Base-by-base conservation (phyloP, 2,329 filamentous ascomycete genomes). In the Diaporthe sp. region DNA sequence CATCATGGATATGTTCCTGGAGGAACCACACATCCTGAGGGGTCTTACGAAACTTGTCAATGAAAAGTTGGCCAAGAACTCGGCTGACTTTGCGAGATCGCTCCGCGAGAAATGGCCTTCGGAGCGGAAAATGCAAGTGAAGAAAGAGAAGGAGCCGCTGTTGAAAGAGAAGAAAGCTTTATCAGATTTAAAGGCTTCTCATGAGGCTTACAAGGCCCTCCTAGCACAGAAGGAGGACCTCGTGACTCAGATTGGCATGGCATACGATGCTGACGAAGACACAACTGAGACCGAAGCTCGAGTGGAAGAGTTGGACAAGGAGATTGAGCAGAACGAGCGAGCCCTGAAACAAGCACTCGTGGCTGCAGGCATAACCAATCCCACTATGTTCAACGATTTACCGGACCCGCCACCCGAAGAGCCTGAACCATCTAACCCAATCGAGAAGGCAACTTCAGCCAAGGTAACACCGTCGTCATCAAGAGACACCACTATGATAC, bases 211-310 rank as follows among this genome's bases (percentile, higher is more conserved):
- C 75, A 82, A 83, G 60, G 79, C 82, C 3, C 81, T 91, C 17
- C 82, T 82, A 55, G 81, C 82, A 22, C 85, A 87, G 76, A 85
- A 85, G 60, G 86, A 91, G 75, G 80, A 83, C 8, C 80, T 91
- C 31, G 83, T 88, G 0, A 81, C 86, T 62, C 83, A 85, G 70
- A 86, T 91, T 67, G 84, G 85, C 4, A 83, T 88, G 74, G 87
- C 87, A 0, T 92, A 90, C 76, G 85, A 85, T 19, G 85, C 89
- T 13, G 86, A 86, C 34, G 80, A 87, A 19, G 87, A 91, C 65
- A 91, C 87, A 1, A 86, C 88, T 3, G 86, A 88, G 13, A 88
- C 90, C 31, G 89, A 91, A 78, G 79, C 81, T 46, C 85, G 83
- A 55, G 82, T 91, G 12, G 88, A 90, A 75, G 84, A 87, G 49